phyloP scores from a whole-genome alignment of 768 basidiomycete genomes.

The Xanthoconium purpureum region DNA sequence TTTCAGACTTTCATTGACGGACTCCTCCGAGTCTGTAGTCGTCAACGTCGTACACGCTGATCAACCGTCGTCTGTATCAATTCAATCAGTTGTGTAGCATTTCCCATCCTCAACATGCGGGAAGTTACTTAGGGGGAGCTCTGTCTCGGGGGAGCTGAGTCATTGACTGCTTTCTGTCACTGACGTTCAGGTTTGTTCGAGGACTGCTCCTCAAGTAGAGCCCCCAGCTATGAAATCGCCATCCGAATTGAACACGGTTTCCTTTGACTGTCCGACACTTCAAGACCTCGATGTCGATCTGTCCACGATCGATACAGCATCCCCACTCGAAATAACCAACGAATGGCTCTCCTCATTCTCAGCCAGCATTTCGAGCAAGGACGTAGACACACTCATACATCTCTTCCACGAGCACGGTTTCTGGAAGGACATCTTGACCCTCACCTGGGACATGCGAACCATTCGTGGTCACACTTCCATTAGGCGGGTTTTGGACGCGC shows the following conservation, averaged over 20 bases:
- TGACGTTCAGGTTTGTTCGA: neutral
- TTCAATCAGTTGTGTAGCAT: too few relatives aligned
- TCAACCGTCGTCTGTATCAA: too few relatives aligned
- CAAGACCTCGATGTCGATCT: conserved; percentile 16
- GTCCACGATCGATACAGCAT: conserved; percentile 6
- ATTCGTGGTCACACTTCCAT: conserved; percentile 39
- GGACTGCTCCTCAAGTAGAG: neutral
- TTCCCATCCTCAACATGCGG: too few relatives aligned
- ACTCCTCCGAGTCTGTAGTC: too few relatives aligned
- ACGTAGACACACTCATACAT: neutral
- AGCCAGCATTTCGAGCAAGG: neutral
- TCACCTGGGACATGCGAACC: conserved; percentile 56
- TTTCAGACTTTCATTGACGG: too few relatives aligned
- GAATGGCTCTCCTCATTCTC: conserved; percentile 23
- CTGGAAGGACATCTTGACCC: conserved; percentile 51
- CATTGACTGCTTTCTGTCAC: neutral
- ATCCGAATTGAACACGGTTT: neutral
- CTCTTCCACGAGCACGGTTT: conserved; percentile 28
- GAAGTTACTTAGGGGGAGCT: too few relatives aligned
- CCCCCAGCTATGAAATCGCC: neutral
- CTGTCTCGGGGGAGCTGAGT: too few relatives aligned
- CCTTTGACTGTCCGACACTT: conserved; percentile 23
- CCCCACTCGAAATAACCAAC: conserved; percentile 5
- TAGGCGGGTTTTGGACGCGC: conserved; percentile 35
- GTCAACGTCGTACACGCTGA: too few relatives aligned